Conservation (phyloP, 2,329 filamentous ascomycete genomes). For the Aureobasidium subglaciale region DNA sequence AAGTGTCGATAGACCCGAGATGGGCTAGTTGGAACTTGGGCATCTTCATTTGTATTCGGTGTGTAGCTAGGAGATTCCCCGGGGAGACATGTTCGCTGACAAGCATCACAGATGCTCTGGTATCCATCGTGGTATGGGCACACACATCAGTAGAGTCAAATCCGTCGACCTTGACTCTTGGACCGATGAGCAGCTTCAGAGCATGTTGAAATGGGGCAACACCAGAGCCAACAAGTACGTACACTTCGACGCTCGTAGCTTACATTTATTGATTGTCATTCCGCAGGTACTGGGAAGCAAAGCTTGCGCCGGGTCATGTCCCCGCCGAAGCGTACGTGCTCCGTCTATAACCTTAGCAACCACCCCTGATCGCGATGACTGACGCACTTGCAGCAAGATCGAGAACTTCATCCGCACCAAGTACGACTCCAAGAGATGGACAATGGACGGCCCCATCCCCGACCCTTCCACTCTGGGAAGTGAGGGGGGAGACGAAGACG, state of each 20-base stretch:
- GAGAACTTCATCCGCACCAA: conserved; percentile 99
- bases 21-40: conserved; percentile 99
- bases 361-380: neutral
- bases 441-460: conserved; percentile 94
- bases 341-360: neutral
- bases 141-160: conserved; percentile 96
- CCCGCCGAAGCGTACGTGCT: conserved; percentile 69
- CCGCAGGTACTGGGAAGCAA: conserved; percentile 79
- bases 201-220: conserved; percentile 92
- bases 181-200: conserved; percentile 97
- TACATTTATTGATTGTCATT: neutral
- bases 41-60: conserved; percentile 91
- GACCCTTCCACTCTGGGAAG: conserved; percentile 86
- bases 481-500: conserved; percentile 68
- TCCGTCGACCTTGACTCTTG: conserved; percentile 96
- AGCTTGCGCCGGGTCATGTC: conserved; percentile 81
- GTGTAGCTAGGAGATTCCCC: conserved; percentile 8
- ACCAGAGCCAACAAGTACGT: conserved; percentile 82
- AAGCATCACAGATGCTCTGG: conserved; percentile 63
- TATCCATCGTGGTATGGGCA: conserved; percentile 97
- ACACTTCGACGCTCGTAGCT: neutral
- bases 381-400: conserved; percentile 59
- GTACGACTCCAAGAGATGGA: conserved; percentile 97
- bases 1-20: conserved; percentile 65
- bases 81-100: conserved; percentile 1